Percentiles rank a stretch among this genome's conserved stretches.
Conservation (phyloP, 2,329 filamentous ascomycete species). For the Penicillium hesseltinei region DNA sequence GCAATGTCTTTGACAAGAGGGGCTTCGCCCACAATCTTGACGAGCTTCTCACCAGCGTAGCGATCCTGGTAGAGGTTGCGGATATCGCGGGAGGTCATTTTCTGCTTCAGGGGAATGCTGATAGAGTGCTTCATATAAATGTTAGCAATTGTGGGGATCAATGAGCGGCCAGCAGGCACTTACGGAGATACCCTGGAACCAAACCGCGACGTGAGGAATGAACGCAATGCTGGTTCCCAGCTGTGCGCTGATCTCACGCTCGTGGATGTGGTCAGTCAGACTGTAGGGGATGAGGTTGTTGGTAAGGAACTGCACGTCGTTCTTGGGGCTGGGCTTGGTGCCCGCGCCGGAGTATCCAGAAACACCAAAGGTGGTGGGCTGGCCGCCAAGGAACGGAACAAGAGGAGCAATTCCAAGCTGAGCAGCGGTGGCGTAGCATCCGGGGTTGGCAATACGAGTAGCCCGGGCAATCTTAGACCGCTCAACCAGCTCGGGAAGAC, state of each 20-base stretch:
- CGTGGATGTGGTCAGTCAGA: slow-evolving; percentile 90
- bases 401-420: slow-evolving; percentile 86
- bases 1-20: slow-evolving; percentile 82
- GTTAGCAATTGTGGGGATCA: slow-evolving; percentile 15
- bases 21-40: slow-evolving; percentile 86
- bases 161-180: slow-evolving; percentile 16
- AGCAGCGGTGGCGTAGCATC: slow-evolving; percentile 91
- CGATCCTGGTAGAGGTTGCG: slow-evolving; percentile 93
- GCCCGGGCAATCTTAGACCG: slow-evolving; percentile 74
- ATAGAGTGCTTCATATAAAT: slow-evolving; percentile 67
- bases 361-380: slow-evolving; percentile 83
- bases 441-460: slow-evolving; percentile 84
- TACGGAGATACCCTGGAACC: slow-evolving; percentile 91
- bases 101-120: slow-evolving; percentile 79
- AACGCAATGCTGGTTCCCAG: slow-evolving; percentile 75
- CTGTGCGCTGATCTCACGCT: slow-evolving; percentile 81
- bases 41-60: slow-evolving; percentile 91
- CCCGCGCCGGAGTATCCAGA: slow-evolving; percentile 94
- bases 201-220: slow-evolving; percentile 89
- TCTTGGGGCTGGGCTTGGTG: slow-evolving; percentile 91
- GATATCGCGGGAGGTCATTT: slow-evolving; percentile 88
- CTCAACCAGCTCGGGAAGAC: slow-evolving; percentile 79
- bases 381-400: slow-evolving; percentile 71
- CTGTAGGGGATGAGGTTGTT: slow-evolving; percentile 91
- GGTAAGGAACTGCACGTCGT: slow-evolving; percentile 76